Evolutionary conservation across 164 flowering plant species (phyloP).

Genomic region (Vitis amurensis): DNA sequence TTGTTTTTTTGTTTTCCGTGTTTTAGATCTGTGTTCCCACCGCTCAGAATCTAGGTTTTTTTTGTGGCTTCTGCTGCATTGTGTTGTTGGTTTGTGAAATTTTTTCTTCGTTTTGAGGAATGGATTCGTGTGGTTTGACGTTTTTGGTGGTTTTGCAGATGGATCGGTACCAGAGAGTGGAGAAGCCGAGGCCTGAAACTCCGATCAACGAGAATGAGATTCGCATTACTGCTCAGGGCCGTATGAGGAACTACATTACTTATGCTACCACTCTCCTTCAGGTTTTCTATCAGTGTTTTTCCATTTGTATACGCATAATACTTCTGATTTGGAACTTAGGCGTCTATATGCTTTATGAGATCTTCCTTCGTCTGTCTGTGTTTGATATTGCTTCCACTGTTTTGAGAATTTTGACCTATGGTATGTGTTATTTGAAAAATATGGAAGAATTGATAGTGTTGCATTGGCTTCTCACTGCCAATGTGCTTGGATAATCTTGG

Average conservation of each 20-base stretch:
- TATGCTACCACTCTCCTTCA: slow-evolving; percentile 54
- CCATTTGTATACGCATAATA: neutral
- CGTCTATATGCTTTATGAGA: too few relatives aligned
- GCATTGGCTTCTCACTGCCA: too few relatives aligned
- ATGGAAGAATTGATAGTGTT: too few relatives aligned
- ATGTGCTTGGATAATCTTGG: too few relatives aligned
- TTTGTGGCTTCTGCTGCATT: too few relatives aligned
- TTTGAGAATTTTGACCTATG: too few relatives aligned
- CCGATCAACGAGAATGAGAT: slow-evolving; percentile 60
- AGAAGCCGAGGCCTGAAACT: slow-evolving; percentile 45
- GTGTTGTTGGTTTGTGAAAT: too few relatives aligned
- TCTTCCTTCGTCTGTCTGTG: too few relatives aligned
- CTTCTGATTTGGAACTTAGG: too few relatives aligned
- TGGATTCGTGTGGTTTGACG: neutral
- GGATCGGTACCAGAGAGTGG: slow-evolving; percentile 61
- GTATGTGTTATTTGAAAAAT: too few relatives aligned
- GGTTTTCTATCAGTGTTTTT: slow-evolving; percentile 19
- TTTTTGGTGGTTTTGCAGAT: slow-evolving; percentile 16
- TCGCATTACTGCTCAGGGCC: slow-evolving; percentile 53
- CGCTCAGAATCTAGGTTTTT: neutral
- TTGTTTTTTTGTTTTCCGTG: neutral
- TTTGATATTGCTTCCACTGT: too few relatives aligned
- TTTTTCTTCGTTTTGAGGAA: neutral
- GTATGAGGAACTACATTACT: slow-evolving; percentile 55
- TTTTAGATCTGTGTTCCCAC: slow-evolving; percentile 7